A percentile compares a stretch with the other conserved stretches of the same genome.
Evolutionary conservation across 257 asterid species (phyloP).

Genomic region (Fraxinus excelsior): DNA sequence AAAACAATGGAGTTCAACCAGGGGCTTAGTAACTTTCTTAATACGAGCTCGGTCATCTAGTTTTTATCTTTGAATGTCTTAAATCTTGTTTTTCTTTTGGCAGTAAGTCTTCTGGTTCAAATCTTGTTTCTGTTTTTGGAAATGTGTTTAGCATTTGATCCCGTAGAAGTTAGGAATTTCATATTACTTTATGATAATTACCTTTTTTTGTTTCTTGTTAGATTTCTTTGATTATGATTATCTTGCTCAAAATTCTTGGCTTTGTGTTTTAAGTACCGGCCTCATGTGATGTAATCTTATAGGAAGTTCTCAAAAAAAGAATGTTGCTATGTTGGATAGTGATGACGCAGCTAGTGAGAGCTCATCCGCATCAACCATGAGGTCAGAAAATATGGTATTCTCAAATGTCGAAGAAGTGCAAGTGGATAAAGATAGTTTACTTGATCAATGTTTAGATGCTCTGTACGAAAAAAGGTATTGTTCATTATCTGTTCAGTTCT

Average conservation of each 20-base stretch:
- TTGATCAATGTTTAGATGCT: conserved; percentile 76
- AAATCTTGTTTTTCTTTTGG: neutral
- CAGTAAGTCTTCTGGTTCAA: neutral
- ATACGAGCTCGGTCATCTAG: neutral
- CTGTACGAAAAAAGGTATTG: conserved; percentile 88
- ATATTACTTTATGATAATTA: too few relatives aligned
- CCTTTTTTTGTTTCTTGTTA: neutral
- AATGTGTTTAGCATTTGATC: neutral
- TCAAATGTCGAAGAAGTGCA: conserved; percentile 57
- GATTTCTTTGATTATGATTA: conserved; percentile 22
- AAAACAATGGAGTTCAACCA: too few relatives aligned
- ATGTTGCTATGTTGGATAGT: conserved; percentile 75
- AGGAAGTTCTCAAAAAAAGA: conserved; percentile 83
- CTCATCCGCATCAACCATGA: conserved; percentile 69
- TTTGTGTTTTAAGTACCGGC: neutral
- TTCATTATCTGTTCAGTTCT: conserved; percentile 1
- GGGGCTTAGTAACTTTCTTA: neutral
- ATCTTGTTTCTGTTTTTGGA: conserved; percentile 2
- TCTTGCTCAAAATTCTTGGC: neutral
- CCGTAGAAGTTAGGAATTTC: neutral
- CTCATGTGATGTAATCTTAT: neutral
- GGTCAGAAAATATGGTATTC: conserved; percentile 39
- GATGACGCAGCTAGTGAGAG: conserved; percentile 81
- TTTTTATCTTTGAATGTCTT: neutral
- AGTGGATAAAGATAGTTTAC: conserved; percentile 58